A percentile compares a stretch with the other conserved stretches of the same genome.
These are phyloP conservation scores for Aspergillus tubingensis DNA, from an alignment of 2,329 filamentous ascomycete species.

Conservation along the genomic window DNA sequence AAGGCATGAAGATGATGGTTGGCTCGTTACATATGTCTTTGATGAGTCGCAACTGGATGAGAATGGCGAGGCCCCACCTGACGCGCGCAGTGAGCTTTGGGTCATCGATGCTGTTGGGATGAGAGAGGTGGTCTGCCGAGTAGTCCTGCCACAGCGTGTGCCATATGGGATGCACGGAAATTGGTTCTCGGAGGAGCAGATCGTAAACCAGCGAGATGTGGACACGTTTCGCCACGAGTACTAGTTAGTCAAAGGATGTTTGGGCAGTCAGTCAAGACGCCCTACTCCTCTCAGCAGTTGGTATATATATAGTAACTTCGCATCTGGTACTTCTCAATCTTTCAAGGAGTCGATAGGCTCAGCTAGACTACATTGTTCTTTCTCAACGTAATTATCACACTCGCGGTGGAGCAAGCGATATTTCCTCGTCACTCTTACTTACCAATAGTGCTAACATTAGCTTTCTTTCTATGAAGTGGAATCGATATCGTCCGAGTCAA, in stretches of 20 bases:
- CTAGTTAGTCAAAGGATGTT: background rate
- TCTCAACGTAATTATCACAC: no score
- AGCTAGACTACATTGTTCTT: no score
- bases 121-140: slow-evolving; percentile 55
- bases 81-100: slow-evolving; percentile 65
- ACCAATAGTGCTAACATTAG: no score
- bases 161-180: slow-evolving; percentile 69
- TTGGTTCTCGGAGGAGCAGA: slow-evolving; percentile 60
- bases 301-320: no score
- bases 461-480: no score
- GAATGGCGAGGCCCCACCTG: slow-evolving; percentile 48
- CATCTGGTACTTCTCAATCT: no score
- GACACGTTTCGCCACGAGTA: background rate
- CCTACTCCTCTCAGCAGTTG: no score
- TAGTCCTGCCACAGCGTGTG: slow-evolving; percentile 65
- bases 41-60: slow-evolving; percentile 64
- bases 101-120: slow-evolving; percentile 66
- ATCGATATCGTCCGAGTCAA: no score
- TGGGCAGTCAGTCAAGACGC: background rate
- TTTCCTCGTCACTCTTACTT: no score
- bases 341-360: no score
- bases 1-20: slow-evolving; percentile 64
- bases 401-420: no score
- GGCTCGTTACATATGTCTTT: slow-evolving; percentile 68
- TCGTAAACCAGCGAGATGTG: slow-evolving; percentile 48